These are phyloP conservation scores for Trichophaea hybrida DNA, from an alignment of 2,329 filamentous ascomycete species.

Conservation along the genomic window DNA sequence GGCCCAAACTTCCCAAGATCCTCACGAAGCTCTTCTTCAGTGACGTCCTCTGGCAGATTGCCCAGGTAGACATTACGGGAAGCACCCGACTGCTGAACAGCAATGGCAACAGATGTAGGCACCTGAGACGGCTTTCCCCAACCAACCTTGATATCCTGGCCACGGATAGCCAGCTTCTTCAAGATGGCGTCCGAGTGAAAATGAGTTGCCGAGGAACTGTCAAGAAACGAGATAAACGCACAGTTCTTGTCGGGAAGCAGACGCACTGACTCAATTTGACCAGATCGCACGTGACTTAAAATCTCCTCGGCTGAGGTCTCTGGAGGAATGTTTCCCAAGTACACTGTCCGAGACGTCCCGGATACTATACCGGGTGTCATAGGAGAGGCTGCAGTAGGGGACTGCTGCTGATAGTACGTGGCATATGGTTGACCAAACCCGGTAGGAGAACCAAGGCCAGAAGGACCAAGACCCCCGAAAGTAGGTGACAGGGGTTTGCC, in stretches of 20 bases:
- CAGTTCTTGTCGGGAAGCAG: constrained; percentile 98
- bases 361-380: constrained; percentile 68
- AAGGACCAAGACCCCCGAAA: constrained; percentile 53
- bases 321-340: constrained; percentile 94
- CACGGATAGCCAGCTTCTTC: constrained; percentile 97
- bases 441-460: constrained; percentile 62
- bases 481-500: constrained; percentile 58
- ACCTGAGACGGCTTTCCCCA: constrained; percentile 99
- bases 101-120: constrained; percentile 89
- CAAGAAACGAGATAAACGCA: constrained; percentile 96
- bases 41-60: constrained; percentile 77
- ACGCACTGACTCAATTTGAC: constrained; percentile 97
- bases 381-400: constrained; percentile 66
- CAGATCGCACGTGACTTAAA: constrained; percentile 84
- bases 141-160: constrained; percentile 97
- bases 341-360: constrained; percentile 89
- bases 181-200: constrained; percentile 99
- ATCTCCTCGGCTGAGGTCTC: constrained; percentile 97
- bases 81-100: constrained; percentile 91
- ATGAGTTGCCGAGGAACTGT: constrained; percentile 92
- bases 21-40: constrained; percentile 83
- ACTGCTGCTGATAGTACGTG: constrained; percentile 63
- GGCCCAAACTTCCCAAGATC: constrained; percentile 92
- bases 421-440: constrained; percentile 66
- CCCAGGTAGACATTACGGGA: constrained; percentile 95